These are phyloP conservation scores for Gaultheria prostrata DNA, from an alignment of 148 eudicot species.

Conservation along the genomic window DNA sequence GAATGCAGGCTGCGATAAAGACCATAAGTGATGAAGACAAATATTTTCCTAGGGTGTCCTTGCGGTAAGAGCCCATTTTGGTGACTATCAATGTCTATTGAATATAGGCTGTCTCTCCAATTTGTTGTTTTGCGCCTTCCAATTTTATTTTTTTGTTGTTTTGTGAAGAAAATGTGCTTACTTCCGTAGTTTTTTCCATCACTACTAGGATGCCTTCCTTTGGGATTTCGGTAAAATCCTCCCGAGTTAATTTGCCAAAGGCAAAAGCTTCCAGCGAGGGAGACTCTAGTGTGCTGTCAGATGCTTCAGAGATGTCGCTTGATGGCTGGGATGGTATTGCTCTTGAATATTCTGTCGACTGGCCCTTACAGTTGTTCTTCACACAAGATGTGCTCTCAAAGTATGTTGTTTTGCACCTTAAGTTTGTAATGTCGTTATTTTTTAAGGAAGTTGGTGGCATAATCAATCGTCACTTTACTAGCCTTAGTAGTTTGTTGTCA, in stretches of 20 bases:
- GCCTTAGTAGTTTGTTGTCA: background rate
- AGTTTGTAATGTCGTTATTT: background rate
- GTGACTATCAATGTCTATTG: slow-evolving; percentile 13
- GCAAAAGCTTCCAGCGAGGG: slow-evolving; percentile 55
- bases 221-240: slow-evolving; percentile 58
- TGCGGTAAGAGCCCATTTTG: slow-evolving; percentile 51
- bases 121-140: no score
- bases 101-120: slow-evolving; percentile 8
- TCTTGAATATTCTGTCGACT: slow-evolving; percentile 88
- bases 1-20: slow-evolving; percentile 84
- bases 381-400: slow-evolving; percentile 91
- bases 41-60: slow-evolving; percentile 84
- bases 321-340: slow-evolving; percentile 98
- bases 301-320: slow-evolving; percentile 50
- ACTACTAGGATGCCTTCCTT: slow-evolving; percentile 67
- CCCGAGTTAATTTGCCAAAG: slow-evolving; percentile 60
- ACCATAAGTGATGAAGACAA: slow-evolving; percentile 88
- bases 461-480: background rate
- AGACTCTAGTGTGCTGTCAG: slow-evolving; percentile 47
- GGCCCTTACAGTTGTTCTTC: slow-evolving; percentile 94
- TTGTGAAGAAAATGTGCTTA: slow-evolving; percentile 13
- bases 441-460: background rate
- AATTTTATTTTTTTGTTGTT: background rate
- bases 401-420: slow-evolving; percentile 40
- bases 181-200: slow-evolving; percentile 12